Conservation (phyloP, 1,139 yeast genomes). For the Tardiomyces blankii region DNA sequence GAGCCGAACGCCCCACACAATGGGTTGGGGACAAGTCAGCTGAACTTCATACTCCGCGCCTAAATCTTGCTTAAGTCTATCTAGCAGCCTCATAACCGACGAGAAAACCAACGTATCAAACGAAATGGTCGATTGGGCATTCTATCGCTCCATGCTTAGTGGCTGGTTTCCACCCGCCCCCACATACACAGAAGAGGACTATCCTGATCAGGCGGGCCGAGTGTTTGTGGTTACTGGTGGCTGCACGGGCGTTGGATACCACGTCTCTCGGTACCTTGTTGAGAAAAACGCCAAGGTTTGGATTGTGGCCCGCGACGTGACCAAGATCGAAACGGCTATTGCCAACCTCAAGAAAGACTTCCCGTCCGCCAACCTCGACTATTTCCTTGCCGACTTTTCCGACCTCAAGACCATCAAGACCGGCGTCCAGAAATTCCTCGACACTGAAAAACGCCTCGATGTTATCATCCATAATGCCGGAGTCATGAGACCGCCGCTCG, state of each 20-base stretch:
- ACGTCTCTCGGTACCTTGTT: conserved; percentile 30
- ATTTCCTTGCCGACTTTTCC: conserved; percentile 29
- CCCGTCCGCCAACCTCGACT: conserved; percentile 15
- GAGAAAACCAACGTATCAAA: too few species aligned
- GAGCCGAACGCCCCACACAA: too few species aligned
- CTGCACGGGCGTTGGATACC: conserved; percentile 37
- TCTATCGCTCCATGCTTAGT: not conserved
- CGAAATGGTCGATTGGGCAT: too few species aligned
- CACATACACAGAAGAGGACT: conserved; percentile 26
- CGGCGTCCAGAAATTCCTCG: conserved; percentile 28
- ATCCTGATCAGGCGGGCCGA: conserved; percentile 35
- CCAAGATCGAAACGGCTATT: conserved; percentile 28
- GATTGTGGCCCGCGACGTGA: conserved; percentile 30
- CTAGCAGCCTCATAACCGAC: too few species aligned
- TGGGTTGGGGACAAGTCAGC: too few species aligned
- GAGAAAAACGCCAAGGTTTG: conserved; percentile 36
- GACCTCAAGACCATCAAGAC: conserved; percentile 36
- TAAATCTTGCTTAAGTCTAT: too few species aligned
- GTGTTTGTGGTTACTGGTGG: conserved; percentile 37
- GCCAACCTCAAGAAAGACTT: conserved; percentile 20
- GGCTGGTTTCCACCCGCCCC: conserved; percentile 12
- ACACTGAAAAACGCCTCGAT: conserved; percentile 16
- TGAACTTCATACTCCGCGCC: too few species aligned
- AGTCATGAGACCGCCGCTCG: conserved; percentile 34
- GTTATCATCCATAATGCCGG: conserved; percentile 32